Percentiles rank a stretch among this genome's conserved stretches.
Conservation (phyloP, 805 yeast genomes). For the Vanderwaltozyma polyspora region DNA sequence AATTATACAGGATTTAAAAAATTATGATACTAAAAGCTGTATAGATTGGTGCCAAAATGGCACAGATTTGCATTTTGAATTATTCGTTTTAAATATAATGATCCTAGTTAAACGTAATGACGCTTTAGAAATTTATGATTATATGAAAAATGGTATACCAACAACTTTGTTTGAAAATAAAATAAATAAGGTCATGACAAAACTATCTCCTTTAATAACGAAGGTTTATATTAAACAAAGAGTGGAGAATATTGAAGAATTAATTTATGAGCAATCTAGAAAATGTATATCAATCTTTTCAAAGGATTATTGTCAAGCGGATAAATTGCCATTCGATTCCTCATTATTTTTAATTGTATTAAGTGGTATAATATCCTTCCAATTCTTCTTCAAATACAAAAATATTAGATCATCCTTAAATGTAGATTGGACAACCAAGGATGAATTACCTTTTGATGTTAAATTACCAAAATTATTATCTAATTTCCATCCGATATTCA, state of each 20-base stretch:
- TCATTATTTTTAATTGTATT: constrained; percentile 40
- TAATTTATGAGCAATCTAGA: constrained; percentile 12
- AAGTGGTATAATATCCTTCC: constrained; percentile 45
- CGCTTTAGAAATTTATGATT: constrained; percentile 28
- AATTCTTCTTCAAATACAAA: constrained; percentile 40
- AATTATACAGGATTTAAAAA: constrained; percentile 29
- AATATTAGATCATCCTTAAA: constrained; percentile 22
- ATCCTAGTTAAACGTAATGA: constrained; percentile 9
- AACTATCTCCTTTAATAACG: constrained; percentile 31
- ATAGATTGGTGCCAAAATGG: constrained; percentile 36
- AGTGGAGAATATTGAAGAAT: constrained; percentile 15
- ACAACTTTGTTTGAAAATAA: not conserved
- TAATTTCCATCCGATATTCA: constrained; percentile 51
- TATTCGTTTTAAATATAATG: constrained; percentile 28
- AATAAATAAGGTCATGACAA: not conserved
- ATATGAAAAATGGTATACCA: constrained; percentile 26
- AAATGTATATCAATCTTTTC: constrained; percentile 29
- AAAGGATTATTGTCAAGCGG: constrained; percentile 37
- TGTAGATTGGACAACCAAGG: constrained; percentile 41
- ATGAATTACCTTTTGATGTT: constrained; percentile 55
- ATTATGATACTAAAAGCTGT: constrained; percentile 34
- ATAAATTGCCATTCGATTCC: constrained; percentile 42
- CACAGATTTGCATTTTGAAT: constrained; percentile 16
- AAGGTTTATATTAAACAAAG: constrained; percentile 20
- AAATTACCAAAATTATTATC: constrained; percentile 41